Conservation (phyloP, 495 filamentous ascomycete genomes). For the Penicillium maclennaniae region DNA sequence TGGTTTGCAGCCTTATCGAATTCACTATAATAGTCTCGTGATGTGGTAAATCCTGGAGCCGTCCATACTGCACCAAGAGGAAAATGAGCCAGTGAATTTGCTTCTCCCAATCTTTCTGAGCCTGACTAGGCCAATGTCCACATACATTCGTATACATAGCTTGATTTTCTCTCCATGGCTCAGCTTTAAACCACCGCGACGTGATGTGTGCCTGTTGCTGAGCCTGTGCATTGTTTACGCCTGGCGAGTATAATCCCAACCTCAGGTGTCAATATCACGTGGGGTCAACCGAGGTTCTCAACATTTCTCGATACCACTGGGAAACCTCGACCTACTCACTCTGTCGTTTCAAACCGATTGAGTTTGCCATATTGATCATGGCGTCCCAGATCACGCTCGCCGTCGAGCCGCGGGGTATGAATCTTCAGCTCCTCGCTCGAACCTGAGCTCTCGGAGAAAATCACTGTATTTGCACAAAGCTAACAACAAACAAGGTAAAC, state of each 20-base stretch:
- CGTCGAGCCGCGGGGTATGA: constrained; percentile 42
- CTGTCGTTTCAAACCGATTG: background rate
- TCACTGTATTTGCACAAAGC: background rate
- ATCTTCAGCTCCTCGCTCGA: constrained; percentile 1
- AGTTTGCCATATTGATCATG: constrained; percentile 21
- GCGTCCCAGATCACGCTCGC: constrained; percentile 34
- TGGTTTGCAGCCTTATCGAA: background rate
- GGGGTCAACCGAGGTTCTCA: constrained; percentile 5
- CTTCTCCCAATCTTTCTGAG: no score
- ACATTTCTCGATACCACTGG: constrained; percentile 4
- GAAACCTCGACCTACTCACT: constrained; percentile 8
- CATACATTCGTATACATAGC: no score
- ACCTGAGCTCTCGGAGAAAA: background rate
- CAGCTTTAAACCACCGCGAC: no score
- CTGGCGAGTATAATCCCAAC: background rate
- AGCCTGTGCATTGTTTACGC: background rate
- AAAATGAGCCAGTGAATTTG: no score
- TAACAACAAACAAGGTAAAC: constrained; percentile 44
- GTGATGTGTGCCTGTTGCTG: background rate
- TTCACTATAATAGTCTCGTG: no score
- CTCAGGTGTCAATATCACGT: constrained; percentile 14
- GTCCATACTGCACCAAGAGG: no score
- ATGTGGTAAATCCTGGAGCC: no score
- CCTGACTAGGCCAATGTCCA: no score
- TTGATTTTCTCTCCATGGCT: no score